Evolutionary conservation across 352 stramenopile species (phyloP).

Genomic region (Peronospora tabacina): DNA sequence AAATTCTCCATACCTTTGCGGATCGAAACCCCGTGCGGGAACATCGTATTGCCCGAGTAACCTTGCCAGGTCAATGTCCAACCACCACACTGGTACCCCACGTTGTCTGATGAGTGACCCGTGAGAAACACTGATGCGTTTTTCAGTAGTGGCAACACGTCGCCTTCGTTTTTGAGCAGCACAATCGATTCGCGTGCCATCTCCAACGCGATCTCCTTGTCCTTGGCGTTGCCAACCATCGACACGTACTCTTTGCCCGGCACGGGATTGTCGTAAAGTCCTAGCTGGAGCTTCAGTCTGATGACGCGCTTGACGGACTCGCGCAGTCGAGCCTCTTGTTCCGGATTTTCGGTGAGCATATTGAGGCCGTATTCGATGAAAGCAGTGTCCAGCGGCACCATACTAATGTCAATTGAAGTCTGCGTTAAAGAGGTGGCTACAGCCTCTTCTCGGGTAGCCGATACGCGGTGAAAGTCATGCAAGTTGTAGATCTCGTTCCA

Average conservation of each 20-base stretch:
- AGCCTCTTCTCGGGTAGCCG: conserved; percentile 35
- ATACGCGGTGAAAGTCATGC: conserved; percentile 41
- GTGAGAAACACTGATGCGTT: conserved; percentile 49
- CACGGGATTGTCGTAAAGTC: conserved; percentile 56
- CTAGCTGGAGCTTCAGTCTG: conserved; percentile 60
- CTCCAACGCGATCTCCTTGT: conserved; percentile 40
- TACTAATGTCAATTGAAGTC: conserved; percentile 86
- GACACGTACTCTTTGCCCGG: conserved; percentile 34
- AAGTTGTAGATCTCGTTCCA: conserved; percentile 88
- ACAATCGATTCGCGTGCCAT: conserved; percentile 69
- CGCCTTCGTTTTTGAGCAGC: conserved; percentile 65
- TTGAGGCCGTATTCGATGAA: conserved; percentile 39
- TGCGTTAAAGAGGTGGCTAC: conserved; percentile 50
- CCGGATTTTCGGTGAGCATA: conserved; percentile 33
- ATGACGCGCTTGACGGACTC: conserved; percentile 50
- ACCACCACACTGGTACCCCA: conserved; percentile 56
- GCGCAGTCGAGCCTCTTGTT: conserved; percentile 37
- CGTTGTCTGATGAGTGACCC: conserved; percentile 45
- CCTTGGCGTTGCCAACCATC: conserved; percentile 36
- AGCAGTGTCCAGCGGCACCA: conserved; percentile 45
- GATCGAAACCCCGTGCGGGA: conserved; percentile 40
- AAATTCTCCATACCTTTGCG: conserved; percentile 23
- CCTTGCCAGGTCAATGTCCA: conserved; percentile 83
- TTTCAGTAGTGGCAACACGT: conserved; percentile 35
- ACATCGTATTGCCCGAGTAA: conserved; percentile 41